Percentiles rank a stretch among this genome's conserved stretches.
phyloP scores from a whole-genome alignment of 495 filamentous ascomycete genomes.

The Penicillium cataractarum region DNA sequence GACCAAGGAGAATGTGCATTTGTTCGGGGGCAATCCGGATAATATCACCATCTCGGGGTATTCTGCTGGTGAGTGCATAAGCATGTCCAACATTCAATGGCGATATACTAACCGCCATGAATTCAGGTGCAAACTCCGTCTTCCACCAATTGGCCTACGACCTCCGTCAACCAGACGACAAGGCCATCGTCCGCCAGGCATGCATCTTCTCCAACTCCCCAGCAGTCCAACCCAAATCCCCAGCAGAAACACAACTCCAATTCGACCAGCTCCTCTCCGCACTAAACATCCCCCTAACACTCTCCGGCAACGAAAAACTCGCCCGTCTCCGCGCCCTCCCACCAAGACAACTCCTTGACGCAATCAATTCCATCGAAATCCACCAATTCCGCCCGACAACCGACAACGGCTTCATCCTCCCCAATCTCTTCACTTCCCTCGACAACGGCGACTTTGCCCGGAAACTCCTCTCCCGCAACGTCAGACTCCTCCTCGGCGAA shows the following conservation, averaged over 20 bases:
- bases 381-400: slow-evolving; percentile 60
- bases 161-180: slow-evolving; percentile 43
- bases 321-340: slow-evolving; percentile 45
- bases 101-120: not conserved
- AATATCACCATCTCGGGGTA: slow-evolving; percentile 69
- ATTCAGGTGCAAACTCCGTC: slow-evolving; percentile 62
- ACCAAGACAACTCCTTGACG: slow-evolving; percentile 42
- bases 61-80: slow-evolving; percentile 51
- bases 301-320: slow-evolving; percentile 49
- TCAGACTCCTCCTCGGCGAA: slow-evolving; percentile 59
- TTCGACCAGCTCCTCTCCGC: slow-evolving; percentile 57
- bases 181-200: slow-evolving; percentile 49
- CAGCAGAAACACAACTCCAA: slow-evolving; percentile 50
- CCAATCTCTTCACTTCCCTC: slow-evolving; percentile 48
- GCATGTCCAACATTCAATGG: not conserved
- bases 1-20: slow-evolving; percentile 61
- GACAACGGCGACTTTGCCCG: slow-evolving; percentile 53
- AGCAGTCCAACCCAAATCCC: slow-evolving; percentile 56
- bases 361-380: slow-evolving; percentile 38
- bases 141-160: slow-evolving; percentile 63
- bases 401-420: slow-evolving; percentile 51
- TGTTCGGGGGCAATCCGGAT: slow-evolving; percentile 64
- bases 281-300: slow-evolving; percentile 47
- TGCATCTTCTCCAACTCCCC: slow-evolving; percentile 61
- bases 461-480: slow-evolving; percentile 42